Percentiles rank a stretch among this genome's conserved stretches.
These are phyloP conservation scores for Fraxinus cuspidata DNA, from an alignment of 257 asterid genomes.

Conservation along the genomic window DNA sequence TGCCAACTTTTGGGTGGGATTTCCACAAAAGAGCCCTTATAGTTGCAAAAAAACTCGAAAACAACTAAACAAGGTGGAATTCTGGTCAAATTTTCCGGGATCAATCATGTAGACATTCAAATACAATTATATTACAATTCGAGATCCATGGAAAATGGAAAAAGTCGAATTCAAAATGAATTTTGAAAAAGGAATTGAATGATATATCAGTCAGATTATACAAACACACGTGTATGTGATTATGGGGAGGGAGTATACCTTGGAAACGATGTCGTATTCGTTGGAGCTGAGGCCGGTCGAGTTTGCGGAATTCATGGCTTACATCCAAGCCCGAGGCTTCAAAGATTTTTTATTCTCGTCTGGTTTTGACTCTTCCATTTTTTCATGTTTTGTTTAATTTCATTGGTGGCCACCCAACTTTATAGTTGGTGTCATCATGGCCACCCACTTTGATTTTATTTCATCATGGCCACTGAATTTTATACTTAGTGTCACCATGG, in stretches of 20 bases:
- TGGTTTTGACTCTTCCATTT: conserved; percentile 1
- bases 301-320: conserved; percentile 40
- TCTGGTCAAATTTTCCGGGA: conserved; percentile 14
- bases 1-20: background rate
- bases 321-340: conserved; percentile 17
- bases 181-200: background rate
- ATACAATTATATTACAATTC: conserved; percentile 8
- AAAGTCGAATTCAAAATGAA: background rate
- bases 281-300: conserved; percentile 35
- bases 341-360: background rate
- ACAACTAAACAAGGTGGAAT: background rate
- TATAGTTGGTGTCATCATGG: too few relatives aligned
- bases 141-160: conserved; percentile 2
- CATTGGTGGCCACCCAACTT: too few relatives aligned
- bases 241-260: conserved; percentile 25
- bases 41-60: background rate
- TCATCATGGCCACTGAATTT: too few relatives aligned
- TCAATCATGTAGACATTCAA: conserved; percentile 10
- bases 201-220: background rate
- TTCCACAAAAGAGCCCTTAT: background rate
- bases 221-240: background rate
- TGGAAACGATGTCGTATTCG: conserved; percentile 31
- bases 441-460: too few relatives aligned
- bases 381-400: background rate
- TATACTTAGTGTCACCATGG: too few relatives aligned